Percentiles rank a stretch among this genome's conserved stretches.
phyloP scores from a whole-genome alignment of 1,139 yeast genomes.

The Kurtzmaniella quercitrusa region DNA sequence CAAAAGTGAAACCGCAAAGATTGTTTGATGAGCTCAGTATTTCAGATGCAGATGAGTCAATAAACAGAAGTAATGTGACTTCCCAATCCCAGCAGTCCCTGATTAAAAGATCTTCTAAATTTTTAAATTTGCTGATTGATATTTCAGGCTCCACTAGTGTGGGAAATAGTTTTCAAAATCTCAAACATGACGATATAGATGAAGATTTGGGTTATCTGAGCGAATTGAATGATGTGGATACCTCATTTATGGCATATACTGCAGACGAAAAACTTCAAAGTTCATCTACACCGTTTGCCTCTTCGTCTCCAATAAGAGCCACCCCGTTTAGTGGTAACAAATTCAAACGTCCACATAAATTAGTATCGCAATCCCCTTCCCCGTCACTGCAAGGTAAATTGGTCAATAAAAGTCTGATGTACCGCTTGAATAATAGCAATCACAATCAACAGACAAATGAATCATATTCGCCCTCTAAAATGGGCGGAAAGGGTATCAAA shows the following conservation, averaged over 20 bases:
- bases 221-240: conserved; percentile 28
- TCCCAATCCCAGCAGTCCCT: conserved; percentile 21
- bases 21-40: conserved; percentile 2
- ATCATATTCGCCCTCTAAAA: conserved; percentile 29
- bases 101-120: conserved; percentile 45
- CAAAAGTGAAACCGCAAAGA: not conserved
- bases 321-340: conserved; percentile 26
- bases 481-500: conserved; percentile 25
- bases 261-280: conserved; percentile 12
- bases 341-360: conserved; percentile 45
- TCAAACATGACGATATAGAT: conserved; percentile 3
- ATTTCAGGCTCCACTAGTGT: conserved; percentile 13
- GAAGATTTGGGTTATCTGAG: conserved; percentile 11
- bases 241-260: conserved; percentile 13
- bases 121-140: conserved; percentile 44
- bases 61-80: conserved; percentile 4
- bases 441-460: conserved; percentile 5
- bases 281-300: conserved; percentile 10
- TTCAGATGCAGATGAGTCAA: conserved; percentile 7
- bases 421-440: not conserved
- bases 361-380: conserved; percentile 45
- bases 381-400: conserved; percentile 25
- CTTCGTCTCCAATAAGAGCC: conserved; percentile 7
- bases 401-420: conserved; percentile 6
- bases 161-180: conserved; percentile 9